Percentiles rank a stretch among this genome's conserved stretches.
These are phyloP conservation scores for Phaeosphaeria sp. DNA, from an alignment of 2,329 filamentous ascomycete species.

Conservation along the genomic window DNA sequence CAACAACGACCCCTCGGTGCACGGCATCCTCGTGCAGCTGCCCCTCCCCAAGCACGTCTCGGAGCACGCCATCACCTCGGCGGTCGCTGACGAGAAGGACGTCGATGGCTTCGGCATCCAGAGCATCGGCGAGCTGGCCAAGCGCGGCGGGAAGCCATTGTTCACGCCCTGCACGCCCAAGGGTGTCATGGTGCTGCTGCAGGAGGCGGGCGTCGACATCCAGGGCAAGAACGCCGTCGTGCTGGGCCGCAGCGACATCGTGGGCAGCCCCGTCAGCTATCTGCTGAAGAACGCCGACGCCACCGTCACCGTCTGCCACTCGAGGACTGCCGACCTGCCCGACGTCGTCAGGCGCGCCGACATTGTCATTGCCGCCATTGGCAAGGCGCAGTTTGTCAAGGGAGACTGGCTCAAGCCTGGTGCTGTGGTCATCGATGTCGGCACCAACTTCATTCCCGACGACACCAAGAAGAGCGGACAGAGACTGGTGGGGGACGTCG, in stretches of 20 bases:
- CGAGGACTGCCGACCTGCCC: slow-evolving; percentile 76
- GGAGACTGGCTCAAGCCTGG: slow-evolving; percentile 95
- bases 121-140: slow-evolving; percentile 97
- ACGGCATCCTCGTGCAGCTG: slow-evolving; percentile 93
- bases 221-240: slow-evolving; percentile 94
- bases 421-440: slow-evolving; percentile 95
- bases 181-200: slow-evolving; percentile 91
- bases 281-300: slow-evolving; percentile 94
- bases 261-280: slow-evolving; percentile 95
- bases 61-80: slow-evolving; percentile 88
- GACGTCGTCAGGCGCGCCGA: slow-evolving; percentile 83
- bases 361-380: slow-evolving; percentile 90
- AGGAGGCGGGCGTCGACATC: slow-evolving; percentile 82
- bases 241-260: slow-evolving; percentile 93
- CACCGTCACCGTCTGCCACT: slow-evolving; percentile 96
- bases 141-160: slow-evolving; percentile 85
- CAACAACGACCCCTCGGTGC: slow-evolving; percentile 85
- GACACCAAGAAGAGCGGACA: slow-evolving; percentile 89
- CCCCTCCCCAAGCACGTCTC: slow-evolving; percentile 88
- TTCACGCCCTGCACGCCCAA: slow-evolving; percentile 97
- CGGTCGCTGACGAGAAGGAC: slow-evolving; percentile 92
- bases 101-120: slow-evolving; percentile 94
- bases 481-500: slow-evolving; percentile 92
- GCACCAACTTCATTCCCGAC: slow-evolving; percentile 94
- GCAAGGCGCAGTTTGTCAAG: slow-evolving; percentile 84